Base-by-base conservation (phyloP, 768 basidiomycete species). In the Ephemerocybe angulata region DNA sequence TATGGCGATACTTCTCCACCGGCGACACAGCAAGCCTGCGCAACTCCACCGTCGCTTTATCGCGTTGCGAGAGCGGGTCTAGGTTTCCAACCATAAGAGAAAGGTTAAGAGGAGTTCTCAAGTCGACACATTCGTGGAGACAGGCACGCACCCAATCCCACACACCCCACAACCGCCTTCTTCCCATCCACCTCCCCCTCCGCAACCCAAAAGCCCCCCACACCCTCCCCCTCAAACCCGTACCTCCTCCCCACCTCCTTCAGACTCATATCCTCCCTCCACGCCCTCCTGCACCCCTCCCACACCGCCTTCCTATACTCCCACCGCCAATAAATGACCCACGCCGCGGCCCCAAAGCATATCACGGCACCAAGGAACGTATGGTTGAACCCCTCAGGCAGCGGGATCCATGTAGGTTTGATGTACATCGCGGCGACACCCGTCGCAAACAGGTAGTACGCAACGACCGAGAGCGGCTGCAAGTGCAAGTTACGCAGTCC, bases 121-220 rank as follows among this genome's bases (percentile, higher is more conserved):
- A n/a, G n/a, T 19, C 15, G 38, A 17, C 21, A 41, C 10, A 8
- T 35, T 35, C 7, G 38, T n/a, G 17, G 10, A 19, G 15, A 19
- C 38, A 6, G 38, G 6, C 21, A 47, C 44, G 21, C 24, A 47
- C 44, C 44, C 22, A 47, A 25, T 8, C 44, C 44, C 21, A 47
- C 28, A 25, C 44, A 47, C 15, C 44, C 44, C 22, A 47, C 44
- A 11, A 47, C 11, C 15, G 27, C 44, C 44, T n/a, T 47, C 44
- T 47, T 47, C 44, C 28, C 44, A 12, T 29, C 44, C 12, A 25
- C 44, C 11, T 22, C 28, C n/a, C 35, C 35, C 44, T 47, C 44
- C 5, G 44, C 44, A 25, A 47, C 44, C 44, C 44, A 47, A 24
- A 47, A 47, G 19, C 44, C 44, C 21, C 44, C 27, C 44, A 47